Conservation (phyloP, 129 eudicot species). For the Saussurea involucrata region DNA sequence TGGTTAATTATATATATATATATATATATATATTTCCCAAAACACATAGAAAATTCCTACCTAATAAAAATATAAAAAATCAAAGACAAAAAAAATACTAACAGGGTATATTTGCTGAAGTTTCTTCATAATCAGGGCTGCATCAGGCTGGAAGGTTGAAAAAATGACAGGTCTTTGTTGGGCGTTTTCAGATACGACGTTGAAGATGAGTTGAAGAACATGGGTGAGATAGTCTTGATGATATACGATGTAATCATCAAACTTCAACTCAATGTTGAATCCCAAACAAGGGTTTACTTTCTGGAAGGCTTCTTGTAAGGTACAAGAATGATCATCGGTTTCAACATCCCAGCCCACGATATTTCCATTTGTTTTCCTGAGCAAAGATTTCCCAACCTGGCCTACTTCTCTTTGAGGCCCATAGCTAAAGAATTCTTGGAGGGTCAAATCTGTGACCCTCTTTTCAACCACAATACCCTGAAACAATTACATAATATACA, state of each 20-base stretch:
- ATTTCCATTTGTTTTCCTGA: slow-evolving; percentile 61
- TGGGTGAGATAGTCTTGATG: slow-evolving; percentile 43
- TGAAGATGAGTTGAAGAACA: slow-evolving; percentile 50
- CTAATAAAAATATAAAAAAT: too few relatives aligned
- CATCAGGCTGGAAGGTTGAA: slow-evolving; percentile 90
- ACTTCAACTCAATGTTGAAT: slow-evolving; percentile 85
- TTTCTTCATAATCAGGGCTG: slow-evolving; percentile 61
- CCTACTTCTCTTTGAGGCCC: slow-evolving; percentile 70
- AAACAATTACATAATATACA: too few relatives aligned
- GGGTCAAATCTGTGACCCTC: slow-evolving; percentile 68
- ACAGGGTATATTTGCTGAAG: slow-evolving; percentile 77
- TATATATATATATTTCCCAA: too few relatives aligned
- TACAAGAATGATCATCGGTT: slow-evolving; percentile 55
- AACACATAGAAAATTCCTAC: too few relatives aligned
- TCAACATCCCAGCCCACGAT: slow-evolving; percentile 72
- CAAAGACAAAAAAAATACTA: not conserved
- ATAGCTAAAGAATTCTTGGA: slow-evolving; percentile 61
- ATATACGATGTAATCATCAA: slow-evolving; percentile 74
- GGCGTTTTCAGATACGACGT: slow-evolving; percentile 56
- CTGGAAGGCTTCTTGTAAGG: slow-evolving; percentile 73
- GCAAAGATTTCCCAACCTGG: slow-evolving; percentile 54
- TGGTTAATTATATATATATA: too few relatives aligned
- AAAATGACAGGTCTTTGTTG: slow-evolving; percentile 63
- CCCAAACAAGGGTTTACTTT: slow-evolving; percentile 71
- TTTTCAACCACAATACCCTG: slow-evolving; percentile 70